phyloP scores from a whole-genome alignment of 2,329 filamentous ascomycete species.

The Fusarium verticillioides region DNA sequence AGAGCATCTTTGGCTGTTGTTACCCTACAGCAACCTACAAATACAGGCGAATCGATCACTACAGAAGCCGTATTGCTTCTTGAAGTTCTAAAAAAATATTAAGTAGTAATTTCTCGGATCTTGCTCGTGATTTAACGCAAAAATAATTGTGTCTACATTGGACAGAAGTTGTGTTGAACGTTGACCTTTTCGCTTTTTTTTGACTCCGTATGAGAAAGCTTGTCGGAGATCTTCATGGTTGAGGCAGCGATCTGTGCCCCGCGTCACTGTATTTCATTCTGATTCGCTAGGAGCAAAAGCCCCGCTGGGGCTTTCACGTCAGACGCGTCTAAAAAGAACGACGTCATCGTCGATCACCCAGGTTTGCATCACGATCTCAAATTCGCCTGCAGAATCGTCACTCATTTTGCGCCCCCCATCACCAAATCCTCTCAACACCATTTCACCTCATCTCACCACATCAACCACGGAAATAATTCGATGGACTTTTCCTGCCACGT shows the following conservation, averaged over 20 bases:
- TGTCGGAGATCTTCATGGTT: background rate
- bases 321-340: background rate
- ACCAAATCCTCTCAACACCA: background rate
- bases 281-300: background rate
- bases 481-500: slow-evolving; percentile 32
- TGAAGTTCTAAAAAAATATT: accelerated
- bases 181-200: no score
- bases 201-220: accelerated
- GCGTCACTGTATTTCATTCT: accelerated
- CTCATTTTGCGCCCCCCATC: background rate
- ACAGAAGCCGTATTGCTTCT: accelerated
- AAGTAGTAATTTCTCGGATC: accelerated
- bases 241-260: background rate
- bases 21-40: background rate
- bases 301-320: background rate
- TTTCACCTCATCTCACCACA: background rate
- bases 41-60: accelerated
- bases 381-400: background rate
- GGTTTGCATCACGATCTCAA: slow-evolving; percentile 3
- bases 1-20: background rate
- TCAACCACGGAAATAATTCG: background rate
- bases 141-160: accelerated
- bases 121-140: accelerated
- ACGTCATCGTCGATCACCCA: slow-evolving; percentile 13
- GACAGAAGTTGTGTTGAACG: no score